Base-by-base conservation (phyloP, 2,329 filamentous ascomycete genomes). In the Pseudovirgaria hyperparasitica region DNA sequence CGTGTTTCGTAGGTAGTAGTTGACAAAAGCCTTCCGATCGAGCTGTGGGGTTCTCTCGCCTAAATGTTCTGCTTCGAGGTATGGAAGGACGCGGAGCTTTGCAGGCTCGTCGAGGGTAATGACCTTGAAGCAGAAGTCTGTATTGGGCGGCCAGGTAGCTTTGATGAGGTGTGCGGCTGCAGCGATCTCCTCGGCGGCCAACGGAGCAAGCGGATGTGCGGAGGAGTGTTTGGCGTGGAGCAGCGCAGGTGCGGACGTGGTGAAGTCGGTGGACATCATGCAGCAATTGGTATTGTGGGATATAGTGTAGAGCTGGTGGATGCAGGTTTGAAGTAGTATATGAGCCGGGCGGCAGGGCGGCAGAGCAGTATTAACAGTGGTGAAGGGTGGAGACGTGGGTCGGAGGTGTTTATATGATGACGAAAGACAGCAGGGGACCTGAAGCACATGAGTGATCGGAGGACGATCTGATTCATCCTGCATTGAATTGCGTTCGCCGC, bases 101-200 rank as follows among this genome's bases (percentile, higher is more conserved):
- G 61, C 57, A 3, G 75, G 74, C 41, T 80, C 73, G 27, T 75
- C 64, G 4, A 79, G 58, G 13, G 71, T 79, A 26, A 82, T 66
- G 38, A 67, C 68, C 54, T 82, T 82, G 62, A 72, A 74, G 27
- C 74, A 67, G 22, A 76, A 45, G 16, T 67, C 57, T 3, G 63
- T 66, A 14, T 60, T 57, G 9, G 55, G 50, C 1, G 71, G 72
- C 67, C 72, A 76, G 29, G 61, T 54, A 24, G 50, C 46, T 31
- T 53, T 62, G 34, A 77, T 55, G 17, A 74, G 50, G 2, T 48
- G 39, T 5, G 65, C 57, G 16, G 62, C 61, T 23, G 59, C 51
- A 9, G 54, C 54, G 35, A 78, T 74, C 46, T 78, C 73, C 13
- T 52, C 42, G n/a, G 58, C 59, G 16, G 60, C 65, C 22, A 77